Evolutionary conservation across 306 rosid species (phyloP), one percentile per base, ranked within the genome.

Genomic region (Amphicarpaea edgeworthii): DNA sequence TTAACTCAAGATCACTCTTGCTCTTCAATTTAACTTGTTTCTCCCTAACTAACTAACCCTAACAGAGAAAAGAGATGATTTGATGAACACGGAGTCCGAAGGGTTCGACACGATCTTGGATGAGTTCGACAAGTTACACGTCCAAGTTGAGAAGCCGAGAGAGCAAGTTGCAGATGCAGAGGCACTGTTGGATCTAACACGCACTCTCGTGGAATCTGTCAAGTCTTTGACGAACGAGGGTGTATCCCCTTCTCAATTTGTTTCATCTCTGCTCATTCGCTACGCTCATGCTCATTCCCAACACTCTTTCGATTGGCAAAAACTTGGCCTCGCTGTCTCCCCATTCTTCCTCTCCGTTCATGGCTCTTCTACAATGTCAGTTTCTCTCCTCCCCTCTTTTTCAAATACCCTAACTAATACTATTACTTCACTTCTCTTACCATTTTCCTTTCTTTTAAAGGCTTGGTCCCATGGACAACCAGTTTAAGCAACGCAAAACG

Each of bases 101-200:
- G 90, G 73, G 68, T 94, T 94, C 46, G 43, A 76, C 6, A n/a
- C 55, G 15, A 79, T 94, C 24, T 78, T 91, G 53, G 57, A 34
- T 12, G 81, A 86, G 77, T 87, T 91, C 4, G 88, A 88, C 46
- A 87, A 68, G 72, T 79, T 93, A 50, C 96, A 88, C 59, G 88
- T 85, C 51, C 81, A 77, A 82, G 97, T 93, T 40, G 85, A 83
- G 85, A 90, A 86, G 82, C 97, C 98, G 0, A 83, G 97, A 50
- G 97, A 91, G 66, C 96, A 91, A 70, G 93, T 90, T 45, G 93
- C 96, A 4, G 98, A 94, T 72, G 97, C 96, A 0, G 96, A 91
- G 76, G 96, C 96, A 0, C 69, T 91, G 50, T 76, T 91, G 38
- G 96, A 88, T 55, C 70, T 94, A 5, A 87, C 93, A 0, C 87